Evolutionary conservation across 1,284 basidiomycete genomes (phyloP).

Genomic region (Sanghuangporus weigelae): DNA sequence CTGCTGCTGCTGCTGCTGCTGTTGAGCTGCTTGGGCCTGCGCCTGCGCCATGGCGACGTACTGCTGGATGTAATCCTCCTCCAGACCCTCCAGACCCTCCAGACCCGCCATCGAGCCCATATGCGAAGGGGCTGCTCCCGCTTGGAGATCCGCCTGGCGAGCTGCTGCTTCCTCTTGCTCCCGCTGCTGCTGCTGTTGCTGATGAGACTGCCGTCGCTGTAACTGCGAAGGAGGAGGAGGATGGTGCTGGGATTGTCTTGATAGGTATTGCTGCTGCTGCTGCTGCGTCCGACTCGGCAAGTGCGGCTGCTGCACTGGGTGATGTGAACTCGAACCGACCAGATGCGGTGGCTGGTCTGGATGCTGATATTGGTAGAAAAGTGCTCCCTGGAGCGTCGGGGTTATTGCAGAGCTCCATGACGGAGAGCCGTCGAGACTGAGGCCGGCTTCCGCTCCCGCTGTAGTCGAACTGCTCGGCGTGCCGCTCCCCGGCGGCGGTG

Average conservation of each 20-base stretch:
- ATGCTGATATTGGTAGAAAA: conserved; percentile 24
- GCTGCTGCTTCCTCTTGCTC: not conserved
- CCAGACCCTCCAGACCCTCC: conserved; percentile 1
- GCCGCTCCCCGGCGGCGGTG: conserved; percentile 24
- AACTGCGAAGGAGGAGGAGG: conserved; percentile 18
- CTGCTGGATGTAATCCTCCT: conserved; percentile 5
- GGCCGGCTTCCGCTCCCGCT: conserved; percentile 59
- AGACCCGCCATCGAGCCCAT: not conserved
- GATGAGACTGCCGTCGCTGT: conserved; percentile 4
- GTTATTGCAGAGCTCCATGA: conserved; percentile 83
- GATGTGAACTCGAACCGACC: conserved; percentile 42
- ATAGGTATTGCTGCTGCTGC: conserved; percentile 16
- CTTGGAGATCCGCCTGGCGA: conserved; percentile 6
- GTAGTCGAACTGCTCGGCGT: conserved; percentile 22
- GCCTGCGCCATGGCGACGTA: conserved; percentile 22
- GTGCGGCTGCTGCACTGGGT: conserved; percentile 38
- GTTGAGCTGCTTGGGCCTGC: not conserved
- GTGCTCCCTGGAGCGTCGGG: conserved; percentile 25
- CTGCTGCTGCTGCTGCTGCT: not conserved
- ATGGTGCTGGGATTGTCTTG: conserved; percentile 1
- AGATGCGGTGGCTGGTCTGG: conserved; percentile 43
- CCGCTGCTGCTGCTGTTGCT: conserved; percentile 21
- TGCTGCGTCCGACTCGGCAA: conserved; percentile 25
- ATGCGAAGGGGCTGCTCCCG: conserved; percentile 4
- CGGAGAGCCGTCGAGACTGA: conserved; percentile 68